Percentiles rank a stretch among this genome's conserved stretches.
phyloP scores from a whole-genome alignment of 2,329 filamentous ascomycete genomes.

The Paraphoma sp. region DNA sequence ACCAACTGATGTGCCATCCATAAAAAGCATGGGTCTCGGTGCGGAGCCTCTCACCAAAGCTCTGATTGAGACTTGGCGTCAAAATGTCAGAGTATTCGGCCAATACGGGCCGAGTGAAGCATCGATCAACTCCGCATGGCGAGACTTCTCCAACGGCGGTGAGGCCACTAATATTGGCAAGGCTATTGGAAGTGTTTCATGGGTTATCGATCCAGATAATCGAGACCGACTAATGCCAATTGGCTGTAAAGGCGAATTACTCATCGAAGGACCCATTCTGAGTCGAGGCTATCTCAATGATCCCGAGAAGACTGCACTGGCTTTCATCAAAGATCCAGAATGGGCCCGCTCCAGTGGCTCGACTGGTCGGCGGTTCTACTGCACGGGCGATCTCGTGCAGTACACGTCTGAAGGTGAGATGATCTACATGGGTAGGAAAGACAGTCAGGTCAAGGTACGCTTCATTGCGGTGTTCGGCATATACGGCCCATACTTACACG shows the following conservation, averaged over 20 bases:
- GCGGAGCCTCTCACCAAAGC: constrained; percentile 52
- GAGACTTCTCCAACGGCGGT: constrained; percentile 36
- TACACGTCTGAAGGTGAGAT: constrained; percentile 42
- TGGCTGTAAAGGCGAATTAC: constrained; percentile 42
- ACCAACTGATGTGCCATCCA: constrained; percentile 52
- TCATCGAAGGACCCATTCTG: constrained; percentile 45
- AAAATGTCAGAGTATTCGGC: constrained; percentile 29
- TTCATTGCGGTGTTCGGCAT: constrained; percentile 20
- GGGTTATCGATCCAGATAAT: constrained; percentile 43
- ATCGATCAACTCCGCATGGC: constrained; percentile 41
- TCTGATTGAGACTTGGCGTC: constrained; percentile 36
- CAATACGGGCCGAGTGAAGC: constrained; percentile 44
- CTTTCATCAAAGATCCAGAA: constrained; percentile 37
- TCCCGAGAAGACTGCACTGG: constrained; percentile 34
- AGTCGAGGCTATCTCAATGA: constrained; percentile 45
- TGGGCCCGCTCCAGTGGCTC: constrained; percentile 31
- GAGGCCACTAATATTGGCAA: constrained; percentile 44
- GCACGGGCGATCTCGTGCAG: constrained; percentile 42
- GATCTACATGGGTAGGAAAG: constrained; percentile 45
- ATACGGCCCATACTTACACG: constrained; percentile 39
- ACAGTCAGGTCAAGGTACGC: constrained; percentile 44
- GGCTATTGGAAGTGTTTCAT: constrained; percentile 37
- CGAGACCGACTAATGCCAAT: constrained; percentile 40
- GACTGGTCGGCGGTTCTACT: constrained; percentile 35
- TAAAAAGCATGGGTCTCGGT: constrained; percentile 53